Evolutionary conservation across 257 asterid genomes (phyloP), one percentile per base, ranked within the genome.

Genomic region (Agastache rugosa): DNA sequence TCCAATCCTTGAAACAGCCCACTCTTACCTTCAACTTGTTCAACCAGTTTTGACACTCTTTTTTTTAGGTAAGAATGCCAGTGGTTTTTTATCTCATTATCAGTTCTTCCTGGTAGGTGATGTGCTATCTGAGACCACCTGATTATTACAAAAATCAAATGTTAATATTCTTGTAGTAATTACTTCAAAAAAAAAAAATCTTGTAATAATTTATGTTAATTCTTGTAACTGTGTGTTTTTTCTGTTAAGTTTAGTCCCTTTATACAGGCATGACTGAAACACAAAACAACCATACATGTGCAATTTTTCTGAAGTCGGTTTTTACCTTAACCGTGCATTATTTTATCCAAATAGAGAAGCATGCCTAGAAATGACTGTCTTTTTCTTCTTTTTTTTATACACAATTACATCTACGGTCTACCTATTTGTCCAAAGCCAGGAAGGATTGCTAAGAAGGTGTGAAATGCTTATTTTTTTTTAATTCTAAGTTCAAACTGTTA

Each of bases 61-160:
- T 85, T 89, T 89, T 91, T 91, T 2, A 91, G 85, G 75, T 83
- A 79, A 53, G 97, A 91, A 79, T 91, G 97, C 96, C 96, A 91
- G 58, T 86, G 72, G 73, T 91, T 91, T 53, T 91, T 91, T 23
- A 89, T 85, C 80, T 91, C 96, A 16, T 91, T 91, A 35, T 91
- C 97, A 9, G 93, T 89, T 83, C 93, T 83, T 83, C 97, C 97
- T 0, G 89, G 89, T 63, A 91, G 78, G 65, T 87, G 89, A 7
- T 86, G 86, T 20, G 97, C 88, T 55, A 91, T 89, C 42, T 83
- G 90, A 53, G 97, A 85, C 97, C 97, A 91, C 87, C 97, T 91
- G 79, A 37, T 12, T 8, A n/a, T 20, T 15, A 22, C 11, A 37
- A 75, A 45, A 22, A 23, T n/a, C 56, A 19, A 35, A 20, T 65